Base-by-base conservation (phyloP, 2,329 filamentous ascomycete species). In the Dactylella cylindrospora region DNA sequence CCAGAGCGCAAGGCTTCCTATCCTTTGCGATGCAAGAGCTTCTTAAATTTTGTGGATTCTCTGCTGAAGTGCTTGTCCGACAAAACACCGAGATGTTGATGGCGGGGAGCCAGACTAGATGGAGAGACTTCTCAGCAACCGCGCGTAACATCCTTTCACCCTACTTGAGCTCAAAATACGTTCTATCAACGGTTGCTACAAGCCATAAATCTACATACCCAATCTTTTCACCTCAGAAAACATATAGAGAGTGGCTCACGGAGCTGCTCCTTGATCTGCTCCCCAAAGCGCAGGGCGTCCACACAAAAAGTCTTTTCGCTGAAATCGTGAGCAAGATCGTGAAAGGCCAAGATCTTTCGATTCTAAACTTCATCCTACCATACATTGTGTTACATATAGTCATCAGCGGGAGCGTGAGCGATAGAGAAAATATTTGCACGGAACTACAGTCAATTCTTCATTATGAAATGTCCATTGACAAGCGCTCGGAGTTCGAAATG, bases 21-120 rank as follows among this genome's bases (percentile, higher is more conserved):
- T 91, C 91, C 1, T 98, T 87, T 73, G 88, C 86, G 1, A 96
- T 98, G 84, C 93, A 99, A 72, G 86, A 95, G 68, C 79, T 97
- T 32, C 79, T 97, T 2, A 84, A 84, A 36, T 83, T 85, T 66
- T 88, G 86, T 69, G 84, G 86, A 22, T 84, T 96, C 69, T 83
- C 78, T 57, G 76, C 79, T 8, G 81, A 77, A 15, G 74, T 78
- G 31, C 74, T 75, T 23, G 72, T 78, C 13, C 75, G 78, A 36
- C 76, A 78, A 31, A 76, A 79, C 29, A 75, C 77, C 40, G 76
- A 78, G 4, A 28, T 36, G n/a, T 20, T 39, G 2, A 13, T 36
- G 3, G 28, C 44, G 12, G 17, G 55, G 26, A 54, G 32, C n/a
- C 64, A 85, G 69, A 77, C 80, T 51, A 86, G 88, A 70, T 98